phyloP scores from a whole-genome alignment of 768 basidiomycete genomes.

The Lentinula detonsa region DNA sequence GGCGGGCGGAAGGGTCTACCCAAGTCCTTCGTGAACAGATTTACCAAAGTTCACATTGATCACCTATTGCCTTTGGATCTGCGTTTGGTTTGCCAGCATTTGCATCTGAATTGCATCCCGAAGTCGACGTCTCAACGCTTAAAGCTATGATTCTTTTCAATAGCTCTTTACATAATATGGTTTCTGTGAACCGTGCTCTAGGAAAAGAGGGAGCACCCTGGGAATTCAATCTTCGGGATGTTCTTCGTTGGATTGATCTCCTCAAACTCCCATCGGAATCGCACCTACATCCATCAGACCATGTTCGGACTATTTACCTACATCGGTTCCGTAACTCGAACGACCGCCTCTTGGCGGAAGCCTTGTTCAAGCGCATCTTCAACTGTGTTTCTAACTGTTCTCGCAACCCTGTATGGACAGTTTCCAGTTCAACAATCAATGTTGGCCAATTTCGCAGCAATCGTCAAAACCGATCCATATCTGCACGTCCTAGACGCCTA shows the following conservation, averaged over 20 bases:
- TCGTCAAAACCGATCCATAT: constrained; percentile 29
- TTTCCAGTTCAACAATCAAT: constrained; percentile 48
- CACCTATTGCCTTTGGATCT: constrained; percentile 78
- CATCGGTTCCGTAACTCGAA: constrained; percentile 74
- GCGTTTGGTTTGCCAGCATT: constrained; percentile 65
- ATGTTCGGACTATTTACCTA: constrained; percentile 71
- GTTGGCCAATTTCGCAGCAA: constrained; percentile 54
- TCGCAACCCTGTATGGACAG: constrained; percentile 28
- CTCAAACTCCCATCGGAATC: constrained; percentile 32
- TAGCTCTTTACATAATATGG: constrained; percentile 57
- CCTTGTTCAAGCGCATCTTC: constrained; percentile 53
- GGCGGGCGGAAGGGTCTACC: constrained; percentile 97
- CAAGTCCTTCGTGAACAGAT: constrained; percentile 95
- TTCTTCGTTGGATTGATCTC: constrained; percentile 75
- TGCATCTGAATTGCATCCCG: too few species aligned
- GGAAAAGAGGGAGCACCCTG: constrained; percentile 83
- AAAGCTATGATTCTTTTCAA: constrained; percentile 83
- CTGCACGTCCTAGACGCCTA: constrained; percentile 39
- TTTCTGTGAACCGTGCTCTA: constrained; percentile 58
- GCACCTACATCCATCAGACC: constrained; percentile 48
- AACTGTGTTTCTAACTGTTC: constrained; percentile 17
- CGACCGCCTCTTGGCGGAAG: constrained; percentile 53
- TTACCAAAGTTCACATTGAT: constrained; percentile 95
- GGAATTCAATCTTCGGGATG: constrained; percentile 97
- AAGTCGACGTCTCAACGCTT: constrained; percentile 45